Conservation (phyloP, 352 stramenopile genomes). For the Pythium biforme region DNA sequence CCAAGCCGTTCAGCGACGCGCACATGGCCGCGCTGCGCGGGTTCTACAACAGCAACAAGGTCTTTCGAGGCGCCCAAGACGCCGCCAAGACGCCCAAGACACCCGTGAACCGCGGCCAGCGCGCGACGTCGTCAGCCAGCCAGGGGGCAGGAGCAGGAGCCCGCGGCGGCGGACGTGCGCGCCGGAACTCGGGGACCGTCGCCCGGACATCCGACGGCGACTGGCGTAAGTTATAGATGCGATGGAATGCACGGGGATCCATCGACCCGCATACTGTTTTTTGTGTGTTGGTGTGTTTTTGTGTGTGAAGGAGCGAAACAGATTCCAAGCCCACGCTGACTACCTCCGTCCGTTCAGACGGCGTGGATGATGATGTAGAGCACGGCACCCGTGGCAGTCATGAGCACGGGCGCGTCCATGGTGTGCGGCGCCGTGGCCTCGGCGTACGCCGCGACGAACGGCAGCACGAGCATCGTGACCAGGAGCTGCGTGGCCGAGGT, state of each 20-base stretch:
- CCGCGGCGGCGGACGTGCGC: too few species aligned
- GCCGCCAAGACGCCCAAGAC: background rate
- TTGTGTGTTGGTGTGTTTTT: too few species aligned
- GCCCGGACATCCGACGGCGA: background rate
- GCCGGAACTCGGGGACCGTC: background rate
- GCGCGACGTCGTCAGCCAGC: constrained; percentile 18
- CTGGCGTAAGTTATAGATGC: constrained; percentile 6
- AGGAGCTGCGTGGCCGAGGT: constrained; percentile 60
- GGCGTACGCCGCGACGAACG: constrained; percentile 78
- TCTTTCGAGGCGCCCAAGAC: background rate
- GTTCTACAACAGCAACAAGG: constrained; percentile 33
- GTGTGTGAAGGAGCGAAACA: too few species aligned
- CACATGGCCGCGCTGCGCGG: constrained; percentile 48
- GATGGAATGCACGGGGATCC: background rate
- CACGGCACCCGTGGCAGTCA: constrained; percentile 73
- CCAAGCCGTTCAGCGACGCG: constrained; percentile 35
- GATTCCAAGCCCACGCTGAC: background rate
- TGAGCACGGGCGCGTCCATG: constrained; percentile 86
- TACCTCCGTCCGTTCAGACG: constrained; percentile 34
- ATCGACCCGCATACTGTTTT: background rate
- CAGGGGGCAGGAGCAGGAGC: background rate
- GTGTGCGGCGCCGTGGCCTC: constrained; percentile 84
- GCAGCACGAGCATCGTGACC: constrained; percentile 80
- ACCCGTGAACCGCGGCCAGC: background rate
- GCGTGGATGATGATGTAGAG: constrained; percentile 81